phyloP scores from a whole-genome alignment of 1,284 basidiomycete species.

The Trametes versicolor region DNA sequence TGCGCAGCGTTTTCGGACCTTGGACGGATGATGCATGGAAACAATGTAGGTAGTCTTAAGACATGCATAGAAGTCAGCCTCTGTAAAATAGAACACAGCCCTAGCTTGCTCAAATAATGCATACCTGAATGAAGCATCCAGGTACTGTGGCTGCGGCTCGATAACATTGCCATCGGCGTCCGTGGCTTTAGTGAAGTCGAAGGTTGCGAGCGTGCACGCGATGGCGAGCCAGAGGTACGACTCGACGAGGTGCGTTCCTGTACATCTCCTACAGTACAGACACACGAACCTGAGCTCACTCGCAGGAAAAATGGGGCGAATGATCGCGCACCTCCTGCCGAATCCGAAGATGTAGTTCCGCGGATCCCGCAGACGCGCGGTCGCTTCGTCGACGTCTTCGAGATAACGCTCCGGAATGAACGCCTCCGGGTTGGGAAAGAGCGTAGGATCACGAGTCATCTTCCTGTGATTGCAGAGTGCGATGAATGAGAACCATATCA shows the following conservation, averaged over 20 bases:
- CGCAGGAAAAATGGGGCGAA: conserved; percentile 1
- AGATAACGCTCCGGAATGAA: conserved; percentile 49
- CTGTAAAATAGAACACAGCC: no score
- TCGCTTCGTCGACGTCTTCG: conserved; percentile 34
- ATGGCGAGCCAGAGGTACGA: conserved; percentile 54
- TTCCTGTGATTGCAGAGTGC: conserved; percentile 19
- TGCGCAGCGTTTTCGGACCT: neutral
- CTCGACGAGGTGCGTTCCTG: conserved; percentile 54
- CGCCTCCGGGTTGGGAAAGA: conserved; percentile 46
- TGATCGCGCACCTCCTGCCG: conserved; percentile 24
- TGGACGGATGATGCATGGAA: conserved; percentile 2
- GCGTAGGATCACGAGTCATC: conserved; percentile 47
- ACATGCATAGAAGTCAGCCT: no score
- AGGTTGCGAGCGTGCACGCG: conserved; percentile 53
- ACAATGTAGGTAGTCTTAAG: neutral
- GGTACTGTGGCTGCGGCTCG: conserved; percentile 48
- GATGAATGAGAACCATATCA: neutral
- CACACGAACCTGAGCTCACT: neutral
- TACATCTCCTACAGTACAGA: conserved; percentile 44
- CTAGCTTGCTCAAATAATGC: neutral
- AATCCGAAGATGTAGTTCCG: conserved; percentile 44
- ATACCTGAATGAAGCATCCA: conserved; percentile 52
- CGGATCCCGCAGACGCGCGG: conserved; percentile 38
- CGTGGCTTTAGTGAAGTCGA: conserved; percentile 48
- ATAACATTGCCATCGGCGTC: conserved; percentile 50